A percentile compares a stretch with the other conserved stretches of the same genome.
These are phyloP conservation scores for Thinopyrum elongatum DNA, from an alignment of 176 grass and related monocot species.

Conservation along the genomic window DNA sequence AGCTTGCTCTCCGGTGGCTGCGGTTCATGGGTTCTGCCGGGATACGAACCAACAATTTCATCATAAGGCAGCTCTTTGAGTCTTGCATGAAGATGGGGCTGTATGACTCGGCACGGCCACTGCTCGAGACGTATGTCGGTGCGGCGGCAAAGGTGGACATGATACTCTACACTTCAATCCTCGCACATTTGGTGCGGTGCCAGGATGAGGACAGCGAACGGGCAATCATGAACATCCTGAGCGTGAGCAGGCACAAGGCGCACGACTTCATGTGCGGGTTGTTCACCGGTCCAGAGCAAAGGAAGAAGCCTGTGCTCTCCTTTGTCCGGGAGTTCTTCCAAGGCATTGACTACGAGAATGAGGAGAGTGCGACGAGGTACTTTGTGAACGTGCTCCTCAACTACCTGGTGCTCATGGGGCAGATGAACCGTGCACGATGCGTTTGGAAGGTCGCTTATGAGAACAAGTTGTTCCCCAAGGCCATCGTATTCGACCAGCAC, in stretches of 20 bases:
- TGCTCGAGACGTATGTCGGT: constrained; percentile 70
- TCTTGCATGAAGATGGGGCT: constrained; percentile 92
- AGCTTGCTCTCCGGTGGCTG: constrained; percentile 83
- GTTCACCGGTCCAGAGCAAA: constrained; percentile 91
- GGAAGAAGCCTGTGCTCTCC: constrained; percentile 77
- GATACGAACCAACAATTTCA: constrained; percentile 96
- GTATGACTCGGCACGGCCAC: constrained; percentile 70
- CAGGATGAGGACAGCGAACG: constrained; percentile 72
- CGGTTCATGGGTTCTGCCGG: constrained; percentile 86
- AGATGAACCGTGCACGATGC: constrained; percentile 92
- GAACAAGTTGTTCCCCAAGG: constrained; percentile 95
- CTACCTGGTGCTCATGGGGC: constrained; percentile 92
- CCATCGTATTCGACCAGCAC: constrained; percentile 94
- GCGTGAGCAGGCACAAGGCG: constrained; percentile 68
- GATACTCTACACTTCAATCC: constrained; percentile 92
- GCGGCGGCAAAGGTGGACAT: constrained; percentile 79
- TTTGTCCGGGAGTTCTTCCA: constrained; percentile 92
- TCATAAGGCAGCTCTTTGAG: constrained; percentile 90
- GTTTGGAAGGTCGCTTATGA: constrained; percentile 97
- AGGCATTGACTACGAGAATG: constrained; percentile 72
- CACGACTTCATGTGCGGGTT: constrained; percentile 85
- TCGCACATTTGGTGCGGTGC: constrained; percentile 72
- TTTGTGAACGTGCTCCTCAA: constrained; percentile 94
- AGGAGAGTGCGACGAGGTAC: constrained; percentile 77
- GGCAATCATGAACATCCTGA: constrained; percentile 88